These are phyloP conservation scores for Paramecium primaurelia DNA, from an alignment of 73 alveolate genomes.

Conservation along the genomic window DNA sequence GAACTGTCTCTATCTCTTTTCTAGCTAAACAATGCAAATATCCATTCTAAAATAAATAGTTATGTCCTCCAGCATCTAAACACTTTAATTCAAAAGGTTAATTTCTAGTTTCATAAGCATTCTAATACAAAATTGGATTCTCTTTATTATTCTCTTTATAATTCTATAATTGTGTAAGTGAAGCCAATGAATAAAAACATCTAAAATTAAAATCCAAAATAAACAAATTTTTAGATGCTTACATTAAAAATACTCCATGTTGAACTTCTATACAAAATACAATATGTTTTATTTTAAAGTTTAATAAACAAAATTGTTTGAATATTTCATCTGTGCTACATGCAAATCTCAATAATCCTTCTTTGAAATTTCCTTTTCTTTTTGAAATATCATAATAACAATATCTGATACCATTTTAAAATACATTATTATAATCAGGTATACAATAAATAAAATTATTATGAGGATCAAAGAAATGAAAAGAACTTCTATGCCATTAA, in stretches of 20 bases:
- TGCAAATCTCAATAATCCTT: conserved; percentile 54
- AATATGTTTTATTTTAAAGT: neutral
- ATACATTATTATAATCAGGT: conserved; percentile 48
- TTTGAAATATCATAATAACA: conserved; percentile 28
- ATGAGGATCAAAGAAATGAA: conserved; percentile 62
- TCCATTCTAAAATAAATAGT: conserved; percentile 42
- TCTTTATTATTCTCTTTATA: conserved; percentile 13
- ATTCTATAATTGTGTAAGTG: conserved; percentile 36
- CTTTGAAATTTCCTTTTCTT: conserved; percentile 49
- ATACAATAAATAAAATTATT: conserved; percentile 51
- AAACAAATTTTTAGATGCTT: conserved; percentile 52
- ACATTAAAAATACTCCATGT: conserved; percentile 54
- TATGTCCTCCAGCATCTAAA: conserved; percentile 50
- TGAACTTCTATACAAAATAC: conserved; percentile 56
- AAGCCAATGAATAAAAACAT: conserved; percentile 55
- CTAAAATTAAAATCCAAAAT: conserved; percentile 57
- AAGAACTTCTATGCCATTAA: conserved; percentile 29
- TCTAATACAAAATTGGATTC: neutral
- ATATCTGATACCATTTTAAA: conserved; percentile 53
- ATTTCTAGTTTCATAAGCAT: conserved; percentile 53
- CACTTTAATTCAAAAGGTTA: conserved; percentile 61
- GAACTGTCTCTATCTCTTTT: conserved; percentile 60
- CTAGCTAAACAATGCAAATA: conserved; percentile 47
- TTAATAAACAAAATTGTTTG: conserved; percentile 44
- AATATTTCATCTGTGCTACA: conserved; percentile 59